Conservation (phyloP, 495 filamentous ascomycete species). For the Aspergillus baeticus region DNA sequence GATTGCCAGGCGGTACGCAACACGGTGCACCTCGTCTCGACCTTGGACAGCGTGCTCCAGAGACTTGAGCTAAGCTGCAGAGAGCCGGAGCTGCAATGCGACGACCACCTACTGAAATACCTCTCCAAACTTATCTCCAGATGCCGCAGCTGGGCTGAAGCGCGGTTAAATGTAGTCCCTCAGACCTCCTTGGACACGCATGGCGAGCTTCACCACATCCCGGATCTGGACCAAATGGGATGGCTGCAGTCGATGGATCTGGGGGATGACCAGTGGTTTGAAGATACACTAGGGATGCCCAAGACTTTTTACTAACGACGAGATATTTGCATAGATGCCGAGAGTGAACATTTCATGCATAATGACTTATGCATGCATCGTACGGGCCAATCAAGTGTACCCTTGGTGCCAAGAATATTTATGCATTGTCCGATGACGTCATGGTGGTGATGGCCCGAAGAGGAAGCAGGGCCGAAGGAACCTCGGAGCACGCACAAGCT, state of each 20-base stretch:
- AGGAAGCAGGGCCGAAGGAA: too few relatives aligned
- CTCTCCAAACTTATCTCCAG: slow-evolving; percentile 26
- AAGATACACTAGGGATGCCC: slow-evolving; percentile 22
- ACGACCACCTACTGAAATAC: slow-evolving; percentile 29
- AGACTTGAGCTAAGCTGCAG: slow-evolving; percentile 24
- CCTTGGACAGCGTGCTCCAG: slow-evolving; percentile 29
- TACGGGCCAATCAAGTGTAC: too few relatives aligned
- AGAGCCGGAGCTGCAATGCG: slow-evolving; percentile 23
- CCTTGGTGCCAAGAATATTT: too few relatives aligned
- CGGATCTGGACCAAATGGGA: slow-evolving; percentile 27
- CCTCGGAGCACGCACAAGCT: too few relatives aligned
- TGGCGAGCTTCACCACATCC: slow-evolving; percentile 11
- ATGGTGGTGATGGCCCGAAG: too few relatives aligned
- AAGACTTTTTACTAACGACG: slow-evolving; percentile 7
- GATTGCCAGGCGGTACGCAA: slow-evolving; percentile 35
- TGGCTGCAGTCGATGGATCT: slow-evolving; percentile 34
- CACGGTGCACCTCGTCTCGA: slow-evolving; percentile 27
- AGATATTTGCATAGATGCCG: too few relatives aligned
- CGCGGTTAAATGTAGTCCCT: slow-evolving; percentile 11
- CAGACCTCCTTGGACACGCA: slow-evolving; percentile 6
- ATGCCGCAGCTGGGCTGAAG: slow-evolving; percentile 24
- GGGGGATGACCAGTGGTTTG: slow-evolving; percentile 31
- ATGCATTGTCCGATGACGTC: too few relatives aligned
- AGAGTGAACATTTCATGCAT: too few relatives aligned
- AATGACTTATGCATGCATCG: too few relatives aligned